phyloP scores from a whole-genome alignment of 495 filamentous ascomycete species.

The Saxophila tyrrhenica region DNA sequence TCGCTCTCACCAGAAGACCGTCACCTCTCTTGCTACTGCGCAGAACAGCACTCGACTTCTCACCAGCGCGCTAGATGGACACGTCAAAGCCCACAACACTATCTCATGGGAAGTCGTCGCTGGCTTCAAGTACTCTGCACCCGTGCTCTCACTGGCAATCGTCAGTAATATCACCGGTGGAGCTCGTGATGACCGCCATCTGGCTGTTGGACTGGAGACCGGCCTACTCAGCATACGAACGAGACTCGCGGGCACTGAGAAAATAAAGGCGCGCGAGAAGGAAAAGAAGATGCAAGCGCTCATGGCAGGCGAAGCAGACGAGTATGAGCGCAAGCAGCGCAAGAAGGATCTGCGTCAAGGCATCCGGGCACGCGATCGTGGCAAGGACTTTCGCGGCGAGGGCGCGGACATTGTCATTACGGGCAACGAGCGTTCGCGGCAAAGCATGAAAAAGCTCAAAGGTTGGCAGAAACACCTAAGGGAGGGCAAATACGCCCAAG shows the following conservation, averaged over 20 bases:
- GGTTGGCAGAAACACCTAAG: conserved; percentile 77
- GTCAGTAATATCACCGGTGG: conserved; percentile 45
- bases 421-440: conserved; percentile 45
- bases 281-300: conserved; percentile 79
- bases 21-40: conserved; percentile 71
- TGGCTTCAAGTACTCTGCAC: conserved; percentile 81
- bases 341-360: conserved; percentile 44
- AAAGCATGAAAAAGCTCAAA: conserved; percentile 43
- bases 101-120: conserved; percentile 83
- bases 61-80: conserved; percentile 81
- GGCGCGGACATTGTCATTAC: conserved; percentile 79
- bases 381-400: conserved; percentile 75
- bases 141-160: conserved; percentile 71
- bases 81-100: conserved; percentile 93
- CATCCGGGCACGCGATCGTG: conserved; percentile 35
- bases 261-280: conserved; percentile 62
- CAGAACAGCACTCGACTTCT: conserved; percentile 69
- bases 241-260: conserved; percentile 69
- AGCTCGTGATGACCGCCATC: conserved; percentile 46
- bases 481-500: conserved; percentile 60
- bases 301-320: conserved; percentile 61
- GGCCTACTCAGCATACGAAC: conserved; percentile 82
- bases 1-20: conserved; percentile 93
- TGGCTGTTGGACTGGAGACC: conserved; percentile 87
- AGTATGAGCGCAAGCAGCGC: conserved; percentile 52